Conservation (phyloP, 441 rosid genomes). For the Erodium chrysanthum region DNA sequence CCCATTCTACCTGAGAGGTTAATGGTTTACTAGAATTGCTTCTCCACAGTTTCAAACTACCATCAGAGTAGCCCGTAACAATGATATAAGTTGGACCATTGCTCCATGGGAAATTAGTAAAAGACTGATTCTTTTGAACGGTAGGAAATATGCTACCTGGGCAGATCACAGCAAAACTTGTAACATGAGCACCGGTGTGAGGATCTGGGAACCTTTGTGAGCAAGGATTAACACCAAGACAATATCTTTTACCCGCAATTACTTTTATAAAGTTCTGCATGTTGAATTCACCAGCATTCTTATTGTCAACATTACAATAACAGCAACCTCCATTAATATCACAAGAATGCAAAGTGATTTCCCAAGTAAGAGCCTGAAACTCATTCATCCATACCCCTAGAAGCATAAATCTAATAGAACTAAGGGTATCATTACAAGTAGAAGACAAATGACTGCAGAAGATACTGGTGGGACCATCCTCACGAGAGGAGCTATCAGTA, state of each 20-base stretch:
- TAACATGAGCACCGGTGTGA: conserved; percentile 40
- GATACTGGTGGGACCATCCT: conserved; percentile 54
- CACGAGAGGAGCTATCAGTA: conserved; percentile 29
- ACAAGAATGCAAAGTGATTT: conserved; percentile 48
- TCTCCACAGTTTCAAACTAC: conserved; percentile 79
- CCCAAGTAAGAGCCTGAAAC: conserved; percentile 70
- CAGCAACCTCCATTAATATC: conserved; percentile 31
- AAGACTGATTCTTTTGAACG: conserved; percentile 24
- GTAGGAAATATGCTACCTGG: conserved; percentile 36
- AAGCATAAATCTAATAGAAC: conserved; percentile 51
- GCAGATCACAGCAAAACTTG: conserved; percentile 60
- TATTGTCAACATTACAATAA: conserved; percentile 41
- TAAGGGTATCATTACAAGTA: conserved; percentile 41
- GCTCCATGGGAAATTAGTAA: conserved; percentile 22
- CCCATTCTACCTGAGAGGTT: conserved; percentile 38
- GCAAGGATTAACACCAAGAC: conserved; percentile 43
- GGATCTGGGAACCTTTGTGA: conserved; percentile 66
- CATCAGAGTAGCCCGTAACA: conserved; percentile 82
- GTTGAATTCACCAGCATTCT: conserved; percentile 25
- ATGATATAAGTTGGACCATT: conserved; percentile 49
- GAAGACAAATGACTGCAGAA: conserved; percentile 50
- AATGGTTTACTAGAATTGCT: conserved; percentile 34
- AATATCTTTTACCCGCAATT: conserved; percentile 39
- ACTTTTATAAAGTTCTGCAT: conserved; percentile 40
- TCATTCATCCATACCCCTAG: conserved; percentile 57